phyloP scores from a whole-genome alignment of 2,329 filamentous ascomycete genomes.

The Pleurostoma richardsiae region DNA sequence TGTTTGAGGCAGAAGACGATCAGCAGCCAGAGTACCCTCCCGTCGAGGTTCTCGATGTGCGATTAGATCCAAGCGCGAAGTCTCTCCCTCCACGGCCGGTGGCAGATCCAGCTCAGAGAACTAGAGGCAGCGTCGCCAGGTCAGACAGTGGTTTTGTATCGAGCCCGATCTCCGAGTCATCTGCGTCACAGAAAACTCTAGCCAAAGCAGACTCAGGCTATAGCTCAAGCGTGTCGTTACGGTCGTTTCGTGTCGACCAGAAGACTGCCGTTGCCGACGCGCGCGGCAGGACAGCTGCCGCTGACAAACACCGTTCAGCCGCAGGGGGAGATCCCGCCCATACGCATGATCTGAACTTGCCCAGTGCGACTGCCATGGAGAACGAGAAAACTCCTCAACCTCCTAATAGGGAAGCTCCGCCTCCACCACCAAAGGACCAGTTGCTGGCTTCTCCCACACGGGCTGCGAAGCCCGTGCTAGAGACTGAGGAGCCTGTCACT shows the following conservation, averaged over 20 bases:
- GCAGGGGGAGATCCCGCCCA: background rate
- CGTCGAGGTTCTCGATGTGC: conserved; percentile 32
- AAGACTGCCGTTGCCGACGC: conserved; percentile 19
- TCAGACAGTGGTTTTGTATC: conserved; percentile 47
- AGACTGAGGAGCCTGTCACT: no score
- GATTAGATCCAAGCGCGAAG: conserved; percentile 39
- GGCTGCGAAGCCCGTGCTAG: no score
- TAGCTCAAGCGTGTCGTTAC: conserved; percentile 53
- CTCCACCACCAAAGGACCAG: conserved; percentile 28
- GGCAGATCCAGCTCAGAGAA: conserved; percentile 11
- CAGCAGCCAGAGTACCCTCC: conserved; percentile 22
- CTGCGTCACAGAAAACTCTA: conserved; percentile 33
- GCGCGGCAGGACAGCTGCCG: no score
- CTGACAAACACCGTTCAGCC: no score
- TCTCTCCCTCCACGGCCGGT: conserved; percentile 17
- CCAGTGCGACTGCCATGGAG: conserved; percentile 3
- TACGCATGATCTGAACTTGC: conserved; percentile 8
- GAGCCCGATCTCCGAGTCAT: conserved; percentile 35
- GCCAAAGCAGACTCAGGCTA: conserved; percentile 58
- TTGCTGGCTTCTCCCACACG: no score
- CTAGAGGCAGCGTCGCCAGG: conserved; percentile 20
- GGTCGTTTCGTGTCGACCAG: conserved; percentile 38
- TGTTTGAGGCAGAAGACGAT: conserved; percentile 35
- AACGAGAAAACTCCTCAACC: conserved; percentile 2
- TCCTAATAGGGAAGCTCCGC: conserved; percentile 15